These are phyloP conservation scores for Aspergillus olivimuriae DNA, from an alignment of 495 filamentous ascomycete genomes.

Conservation along the genomic window DNA sequence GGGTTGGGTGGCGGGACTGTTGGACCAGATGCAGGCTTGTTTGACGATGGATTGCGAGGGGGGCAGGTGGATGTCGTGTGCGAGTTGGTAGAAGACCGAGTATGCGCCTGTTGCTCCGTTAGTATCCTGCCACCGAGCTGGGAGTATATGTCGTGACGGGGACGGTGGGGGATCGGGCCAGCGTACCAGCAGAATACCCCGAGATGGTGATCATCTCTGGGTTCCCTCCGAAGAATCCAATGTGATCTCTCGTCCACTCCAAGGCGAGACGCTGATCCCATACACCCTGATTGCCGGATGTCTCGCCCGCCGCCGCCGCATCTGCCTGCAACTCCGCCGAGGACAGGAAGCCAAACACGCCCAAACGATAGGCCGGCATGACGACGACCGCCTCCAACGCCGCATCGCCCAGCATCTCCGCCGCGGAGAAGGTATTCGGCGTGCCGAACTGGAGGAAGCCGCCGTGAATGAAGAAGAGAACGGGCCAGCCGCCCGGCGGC, in stretches of 20 bases:
- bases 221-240: conserved; percentile 57
- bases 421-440: conserved; percentile 40
- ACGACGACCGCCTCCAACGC: conserved; percentile 49
- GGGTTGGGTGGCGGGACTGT: conserved; percentile 50
- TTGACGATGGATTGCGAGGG: conserved; percentile 34
- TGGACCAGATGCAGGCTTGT: conserved; percentile 48
- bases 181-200: conserved; percentile 53
- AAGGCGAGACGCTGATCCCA: conserved; percentile 60
- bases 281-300: conserved; percentile 57
- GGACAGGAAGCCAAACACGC: conserved; percentile 61
- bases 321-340: conserved; percentile 46
- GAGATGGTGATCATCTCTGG: conserved; percentile 56
- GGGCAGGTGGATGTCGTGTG: conserved; percentile 46
- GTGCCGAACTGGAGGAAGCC: conserved; percentile 53
- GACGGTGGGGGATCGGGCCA: neutral
- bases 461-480: conserved; percentile 44
- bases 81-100: conserved; percentile 54
- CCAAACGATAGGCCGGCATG: conserved; percentile 64
- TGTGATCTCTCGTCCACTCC: conserved; percentile 60
- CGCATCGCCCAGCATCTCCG: conserved; percentile 45
- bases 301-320: conserved; percentile 37
- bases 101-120: conserved; percentile 62
- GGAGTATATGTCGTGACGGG: neutral
- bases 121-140: too few relatives aligned
- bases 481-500: conserved; percentile 36